phyloP scores from a whole-genome alignment of 108 stramenopile species.

The Skeletonema costatum region DNA sequence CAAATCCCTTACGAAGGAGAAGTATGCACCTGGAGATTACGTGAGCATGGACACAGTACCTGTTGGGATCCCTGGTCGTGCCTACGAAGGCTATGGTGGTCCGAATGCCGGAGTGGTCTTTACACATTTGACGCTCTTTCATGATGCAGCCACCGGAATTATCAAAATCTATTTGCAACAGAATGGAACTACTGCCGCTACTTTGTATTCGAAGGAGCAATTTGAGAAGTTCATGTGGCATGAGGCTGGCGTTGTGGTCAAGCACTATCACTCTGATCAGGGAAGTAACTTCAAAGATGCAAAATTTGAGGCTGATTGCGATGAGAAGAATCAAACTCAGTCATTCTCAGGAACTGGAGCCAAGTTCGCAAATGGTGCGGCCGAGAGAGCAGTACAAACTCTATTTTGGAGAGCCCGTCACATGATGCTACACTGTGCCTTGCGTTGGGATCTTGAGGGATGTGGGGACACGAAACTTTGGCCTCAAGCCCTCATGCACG shows the following conservation, averaged over 20 bases:
- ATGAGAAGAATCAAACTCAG: not conserved
- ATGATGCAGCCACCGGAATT: not conserved
- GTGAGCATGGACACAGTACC: not conserved
- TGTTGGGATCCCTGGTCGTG: not conserved
- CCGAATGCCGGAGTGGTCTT: not conserved
- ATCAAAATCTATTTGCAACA: not conserved
- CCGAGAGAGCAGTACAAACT: constrained; percentile 42
- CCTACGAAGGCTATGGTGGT: not conserved
- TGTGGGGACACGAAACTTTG: not conserved
- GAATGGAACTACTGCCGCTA: constrained; percentile 4
- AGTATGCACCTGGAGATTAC: not conserved
- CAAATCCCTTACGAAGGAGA: not conserved
- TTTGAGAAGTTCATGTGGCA: constrained; percentile 18
- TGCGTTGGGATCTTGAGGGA: constrained; percentile 34
- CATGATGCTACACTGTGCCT: constrained; percentile 43
- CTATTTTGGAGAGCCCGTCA: not conserved
- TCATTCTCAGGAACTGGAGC: not conserved
- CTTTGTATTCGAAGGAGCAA: constrained; percentile 18
- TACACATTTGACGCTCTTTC: not conserved
- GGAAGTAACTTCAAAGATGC: constrained; percentile 15
- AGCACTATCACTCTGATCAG: constrained; percentile 30
- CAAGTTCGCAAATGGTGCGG: constrained; percentile 32
- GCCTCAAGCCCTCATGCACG: not conserved
- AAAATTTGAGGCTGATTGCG: not conserved
- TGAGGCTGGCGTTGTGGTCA: constrained; percentile 8